Base-by-base conservation (phyloP, 225 moss, liverwort and hornwort species). In the Bryum argenteum region DNA sequence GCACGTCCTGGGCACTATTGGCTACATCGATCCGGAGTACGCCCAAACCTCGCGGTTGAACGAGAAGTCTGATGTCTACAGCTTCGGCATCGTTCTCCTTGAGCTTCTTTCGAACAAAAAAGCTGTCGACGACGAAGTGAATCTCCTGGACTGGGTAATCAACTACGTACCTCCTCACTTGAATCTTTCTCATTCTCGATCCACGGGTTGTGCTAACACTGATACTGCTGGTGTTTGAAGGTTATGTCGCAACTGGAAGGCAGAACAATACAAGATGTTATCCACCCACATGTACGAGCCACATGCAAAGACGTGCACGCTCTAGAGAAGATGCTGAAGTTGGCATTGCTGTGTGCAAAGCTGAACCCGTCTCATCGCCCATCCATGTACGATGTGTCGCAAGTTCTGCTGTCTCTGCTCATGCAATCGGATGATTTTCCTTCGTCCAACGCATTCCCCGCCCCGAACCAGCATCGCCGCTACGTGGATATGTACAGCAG, bases 1-100 rank as follows among this genome's bases (percentile, higher is more conserved):
- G 3, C 91, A 82, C 74, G 93, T 96, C 11, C 43, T 93, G 73
- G 96, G 96, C 22, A 96, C 96, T 8, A 91, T 96, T 42, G 96
- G 96, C 16, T 96, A 96, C 79, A 96, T 96, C 38, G 96, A 96
- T 19, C 96, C 96, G 2, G 96, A 96, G 76, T 96, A 96, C 14
- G 96, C 96, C 20, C 90, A 93, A 72, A 96, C 96, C 11, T 96
- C 96, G 8, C 83, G 86, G 67, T 82, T 93, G 69, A 96, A 89
- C 11, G 93, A 89, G 54, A 96, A 96, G 75, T 96, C 96, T 10
- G 96, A 96, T 62, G 93, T 96, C 14, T 96, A 93, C 86, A 93
- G 93, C 72, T 96, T 91, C 33, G 96, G 96, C 57, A 93, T 96
- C 15, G 90, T 96, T 11, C 91, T 96, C 13, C 65, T 96, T 79